Evolutionary conservation across 805 yeast genomes (phyloP), one percentile per base, ranked within the genome.

Genomic region (Yamadazyma akitaensis): DNA sequence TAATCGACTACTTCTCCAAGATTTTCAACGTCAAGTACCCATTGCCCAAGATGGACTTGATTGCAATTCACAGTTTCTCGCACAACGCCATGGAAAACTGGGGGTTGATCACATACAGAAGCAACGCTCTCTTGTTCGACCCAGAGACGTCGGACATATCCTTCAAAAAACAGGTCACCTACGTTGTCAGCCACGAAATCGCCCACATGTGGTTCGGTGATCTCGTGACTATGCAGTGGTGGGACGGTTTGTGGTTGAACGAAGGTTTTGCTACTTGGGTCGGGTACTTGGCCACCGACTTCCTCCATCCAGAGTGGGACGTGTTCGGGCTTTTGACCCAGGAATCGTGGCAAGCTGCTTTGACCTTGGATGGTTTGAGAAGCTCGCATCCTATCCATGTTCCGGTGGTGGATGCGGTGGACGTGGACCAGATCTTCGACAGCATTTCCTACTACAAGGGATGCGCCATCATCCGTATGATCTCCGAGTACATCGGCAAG

Each of bases 151-250:
- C 81, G 1, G 82, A 75, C 56, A 67, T 71, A 1, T 52, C 73
- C 17, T 78, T 77, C 57, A 79, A 84, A 62, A 81, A 82, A 61
- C 84, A 84, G 51, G 94, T 88, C 26, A 83, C 89, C 5, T 86
- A 86, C 58, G 95, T 88, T 30, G 85, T 88, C 25, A 83, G 85
- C 49, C 96, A 88, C 67, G 96, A 88, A 66, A 72, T 88, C 48
- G 95, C 95, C 10, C 96, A 88, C 65, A 94, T 88, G 62, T 88
- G 96, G 96, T 88, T 88, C 59, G 96, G 96, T 46, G 84, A 88
- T 64, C 76, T 85, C 56, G 92, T 87, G 50, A 88, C 96, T 40
- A 88, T 88, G 96, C 82, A 85, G 58, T 88, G 95, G 94, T 88
- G 96, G 96, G 88, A 88, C 57, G 94, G 86, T 57, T 73, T 88